Evolutionary conservation across 192 early-diverging fungal genomes (phyloP).

Genomic region (Backusella sp.): DNA sequence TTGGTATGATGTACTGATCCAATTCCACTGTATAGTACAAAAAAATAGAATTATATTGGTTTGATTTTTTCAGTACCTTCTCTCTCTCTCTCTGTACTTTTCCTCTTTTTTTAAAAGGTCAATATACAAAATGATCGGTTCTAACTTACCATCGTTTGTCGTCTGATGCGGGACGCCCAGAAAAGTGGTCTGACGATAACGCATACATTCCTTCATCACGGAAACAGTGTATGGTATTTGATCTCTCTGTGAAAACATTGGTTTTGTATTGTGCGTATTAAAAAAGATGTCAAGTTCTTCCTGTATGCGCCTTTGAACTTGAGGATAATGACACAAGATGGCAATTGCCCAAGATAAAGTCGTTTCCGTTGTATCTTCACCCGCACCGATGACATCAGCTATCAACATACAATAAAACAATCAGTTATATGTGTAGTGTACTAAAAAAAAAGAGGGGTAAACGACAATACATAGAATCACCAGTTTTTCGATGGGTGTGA

Average conservation of each 20-base stretch:
- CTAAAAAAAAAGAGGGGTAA: not conserved
- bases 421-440: not conserved
- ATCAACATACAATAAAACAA: not conserved
- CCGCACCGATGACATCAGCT: slow-evolving; percentile 10
- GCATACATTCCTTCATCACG: slow-evolving; percentile 7
- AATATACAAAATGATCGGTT: not conserved
- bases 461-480: not conserved
- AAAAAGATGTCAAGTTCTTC: slow-evolving; percentile 5
- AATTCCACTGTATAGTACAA: not conserved
- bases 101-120: no score
- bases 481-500: not conserved
- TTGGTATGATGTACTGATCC: slow-evolving; percentile 46
- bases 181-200: not conserved
- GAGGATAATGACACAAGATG: not conserved
- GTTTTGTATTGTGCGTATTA: not conserved
- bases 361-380: slow-evolving; percentile 8
- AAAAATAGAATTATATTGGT: not conserved
- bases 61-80: no score
- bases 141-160: not conserved
- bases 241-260: not conserved
- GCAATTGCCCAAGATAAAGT: not conserved
- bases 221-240: not conserved
- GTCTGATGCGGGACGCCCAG: slow-evolving; percentile 1
- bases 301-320: not conserved
- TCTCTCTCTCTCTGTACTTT: no score